Conservation (phyloP, 2,329 filamentous ascomycete genomes). For the Cladosporium cucumerinum region DNA sequence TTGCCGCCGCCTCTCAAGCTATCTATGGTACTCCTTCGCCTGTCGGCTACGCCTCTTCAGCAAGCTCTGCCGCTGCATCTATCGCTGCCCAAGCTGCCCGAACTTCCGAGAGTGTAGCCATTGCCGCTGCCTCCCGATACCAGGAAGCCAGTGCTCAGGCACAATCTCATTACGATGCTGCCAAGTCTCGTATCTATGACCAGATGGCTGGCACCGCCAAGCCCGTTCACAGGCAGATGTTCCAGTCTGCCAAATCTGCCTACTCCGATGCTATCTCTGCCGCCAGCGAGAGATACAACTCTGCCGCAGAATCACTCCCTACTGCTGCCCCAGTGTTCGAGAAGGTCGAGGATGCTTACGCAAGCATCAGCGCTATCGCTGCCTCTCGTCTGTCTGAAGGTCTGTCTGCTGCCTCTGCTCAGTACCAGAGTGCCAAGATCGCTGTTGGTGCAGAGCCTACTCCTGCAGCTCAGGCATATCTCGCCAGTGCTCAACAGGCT, state of each 20-base stretch:
- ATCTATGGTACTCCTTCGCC: conserved; percentile 53
- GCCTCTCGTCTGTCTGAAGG: conserved; percentile 67
- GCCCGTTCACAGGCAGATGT: conserved; percentile 65
- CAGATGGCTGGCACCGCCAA: conserved; percentile 67
- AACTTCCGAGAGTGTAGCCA: conserved; percentile 40
- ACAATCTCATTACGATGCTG: conserved; percentile 65
- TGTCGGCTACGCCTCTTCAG: conserved; percentile 38
- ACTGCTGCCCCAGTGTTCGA: conserved; percentile 29
- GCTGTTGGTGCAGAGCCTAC: conserved; percentile 63
- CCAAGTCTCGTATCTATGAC: conserved; percentile 63
- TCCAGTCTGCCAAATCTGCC: conserved; percentile 64
- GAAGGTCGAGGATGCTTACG: conserved; percentile 46
- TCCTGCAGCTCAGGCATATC: conserved; percentile 49
- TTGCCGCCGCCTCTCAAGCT: conserved; percentile 57
- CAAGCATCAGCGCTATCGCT: conserved; percentile 64
- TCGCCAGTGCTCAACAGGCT: conserved; percentile 61
- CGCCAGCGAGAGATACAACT: conserved; percentile 58
- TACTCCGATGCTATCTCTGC: conserved; percentile 64
- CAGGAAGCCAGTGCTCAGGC: conserved; percentile 63
- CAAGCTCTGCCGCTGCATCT: conserved; percentile 35
- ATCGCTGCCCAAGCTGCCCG: conserved; percentile 21
- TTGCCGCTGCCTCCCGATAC: conserved; percentile 56
- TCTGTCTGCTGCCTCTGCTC: conserved; percentile 66
- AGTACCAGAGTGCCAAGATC: conserved; percentile 66
- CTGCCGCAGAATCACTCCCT: conserved; percentile 50